Base-by-base conservation (phyloP, 164 flowering plant species). In the Vitis cinerea region DNA sequence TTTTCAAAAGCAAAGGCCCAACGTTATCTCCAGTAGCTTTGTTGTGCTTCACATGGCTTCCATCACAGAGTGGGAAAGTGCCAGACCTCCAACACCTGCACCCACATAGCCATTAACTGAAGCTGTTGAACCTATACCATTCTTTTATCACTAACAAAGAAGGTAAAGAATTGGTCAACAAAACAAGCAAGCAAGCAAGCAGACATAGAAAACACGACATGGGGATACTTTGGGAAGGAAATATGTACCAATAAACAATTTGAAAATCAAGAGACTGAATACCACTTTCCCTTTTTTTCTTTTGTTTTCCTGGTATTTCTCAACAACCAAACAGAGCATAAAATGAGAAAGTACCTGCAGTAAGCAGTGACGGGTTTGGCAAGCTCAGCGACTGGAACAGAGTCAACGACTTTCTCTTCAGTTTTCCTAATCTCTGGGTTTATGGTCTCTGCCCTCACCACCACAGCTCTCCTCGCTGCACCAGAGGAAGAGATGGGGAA, bases 61-160 rank as follows among this genome's bases (percentile, higher is more conserved):
- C 98, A 69, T 94, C 98, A 62, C 98, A 94, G 57, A 94, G 74
- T 8, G 98, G 98, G 62, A 94, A 94, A 12, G 97, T 92, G 65
- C 87, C 87, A 4, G 98, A 94, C 79, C 97, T 92, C 98, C 98
- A 94, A 71, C 98, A 92, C 82, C 97, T 91, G 74, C 71, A 68
- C 60, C 59, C 11, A 50, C 68, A 73, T 37, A 56, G 10, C 29
- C 8, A 37, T 37, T 10, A 68, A 68, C 23, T 37, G 51, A 30
- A 53, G 29, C 10, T 8, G 3, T 50, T 52, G 14, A 7, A 53
- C 47, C 31, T 15, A 23, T 48, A 30, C 10, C 4, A 37, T 37
- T 37, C 7, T 37, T 37, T 6, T 37, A 3, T 37, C 44, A 37
- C 44, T 37, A 37, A 37, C 44, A 6, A 6, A 37, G 27, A 37